Conservation (phyloP, 148 eudicot species). For the Spergularia marina region DNA sequence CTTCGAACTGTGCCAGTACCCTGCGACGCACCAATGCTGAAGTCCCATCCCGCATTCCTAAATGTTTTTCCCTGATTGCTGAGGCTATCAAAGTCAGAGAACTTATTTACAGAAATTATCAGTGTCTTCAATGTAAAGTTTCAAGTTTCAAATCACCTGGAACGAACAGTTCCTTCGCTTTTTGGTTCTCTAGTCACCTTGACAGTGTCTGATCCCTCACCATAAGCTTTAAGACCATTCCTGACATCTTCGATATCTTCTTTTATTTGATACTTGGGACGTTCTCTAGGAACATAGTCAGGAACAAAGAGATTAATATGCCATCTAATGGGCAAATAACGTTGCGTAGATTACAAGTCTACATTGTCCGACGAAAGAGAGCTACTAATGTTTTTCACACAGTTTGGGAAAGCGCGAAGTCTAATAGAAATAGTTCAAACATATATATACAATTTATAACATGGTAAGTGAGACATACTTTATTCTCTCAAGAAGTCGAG, state of each 20-base stretch:
- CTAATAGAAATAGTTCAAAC: background rate
- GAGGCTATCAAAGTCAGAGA: conserved; percentile 34
- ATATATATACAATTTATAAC: background rate
- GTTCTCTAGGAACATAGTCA: conserved; percentile 49
- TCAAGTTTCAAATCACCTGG: conserved; percentile 51
- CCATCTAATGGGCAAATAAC: background rate
- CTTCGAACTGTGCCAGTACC: conserved; percentile 58
- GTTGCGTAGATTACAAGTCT: background rate
- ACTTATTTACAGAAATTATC: conserved; percentile 16
- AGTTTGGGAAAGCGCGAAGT: background rate
- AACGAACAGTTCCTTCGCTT: conserved; percentile 58
- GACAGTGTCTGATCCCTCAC: conserved; percentile 76
- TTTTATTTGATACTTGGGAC: conserved; percentile 73
- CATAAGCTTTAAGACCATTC: conserved; percentile 50
- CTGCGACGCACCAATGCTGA: conserved; percentile 49
- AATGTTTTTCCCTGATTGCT: conserved; percentile 46
- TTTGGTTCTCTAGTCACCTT: conserved; percentile 60
- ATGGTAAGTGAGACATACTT: conserved; percentile 39
- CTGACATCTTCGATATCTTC: conserved; percentile 61
- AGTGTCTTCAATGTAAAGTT: conserved; percentile 1
- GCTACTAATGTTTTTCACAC: background rate
- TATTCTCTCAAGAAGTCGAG: conserved; percentile 88
- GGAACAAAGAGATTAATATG: background rate
- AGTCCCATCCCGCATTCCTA: conserved; percentile 50
- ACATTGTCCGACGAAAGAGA: background rate